Evolutionary conservation across 2,329 filamentous ascomycete species (phyloP), one percentile per base, ranked within the genome.

Genomic region (Botrytis fragariae): DNA sequence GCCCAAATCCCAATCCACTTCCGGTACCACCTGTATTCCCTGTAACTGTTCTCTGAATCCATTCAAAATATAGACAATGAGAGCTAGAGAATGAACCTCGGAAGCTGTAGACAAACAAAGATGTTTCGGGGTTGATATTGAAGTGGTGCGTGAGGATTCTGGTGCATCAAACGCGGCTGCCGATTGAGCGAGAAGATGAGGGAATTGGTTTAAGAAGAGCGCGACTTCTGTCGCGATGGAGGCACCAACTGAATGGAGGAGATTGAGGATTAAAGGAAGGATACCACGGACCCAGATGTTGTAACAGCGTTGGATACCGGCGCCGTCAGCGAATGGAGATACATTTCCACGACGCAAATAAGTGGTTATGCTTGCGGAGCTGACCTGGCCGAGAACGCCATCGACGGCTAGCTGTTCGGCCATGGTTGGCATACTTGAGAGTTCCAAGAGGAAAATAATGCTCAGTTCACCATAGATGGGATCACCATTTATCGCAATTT

Each of bases 401-500:
- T 97, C 94, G 59, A 94, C 91, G 0, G 95, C 96, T 78, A 99
- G 90, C 76, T 96, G 92, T 81, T 98, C 95, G 4, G 96, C 95
- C 69, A 98, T 87, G 29, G 89, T 83, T 0, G 93, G 92, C 22
- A 98, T 87, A 22, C 89, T 91, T 1, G 95, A 97, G 20, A 99
- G 87, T 77, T 97, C 93, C 35, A 97, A 89, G 22, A 99, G 87
- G 82, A 98, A 97, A 39, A 95, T 87, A 59, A 97, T 87, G 78
- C 93, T 93, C n/a, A 98, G 88, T 80, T 98, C 95, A 76, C 95
- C 96, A 81, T 98, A 98, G 44, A 98, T 86, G 0, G 96, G 95
- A 80, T 98, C 95, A 42, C 91, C 90, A 73, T 92, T 88, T 51
- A 92, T 87, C 0, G 92, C 88, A 37, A 98, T 87, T 77, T 91